Evolutionary conservation across 2,329 filamentous ascomycete species (phyloP).

Genomic region (Fonsecaea pedrosoi): DNA sequence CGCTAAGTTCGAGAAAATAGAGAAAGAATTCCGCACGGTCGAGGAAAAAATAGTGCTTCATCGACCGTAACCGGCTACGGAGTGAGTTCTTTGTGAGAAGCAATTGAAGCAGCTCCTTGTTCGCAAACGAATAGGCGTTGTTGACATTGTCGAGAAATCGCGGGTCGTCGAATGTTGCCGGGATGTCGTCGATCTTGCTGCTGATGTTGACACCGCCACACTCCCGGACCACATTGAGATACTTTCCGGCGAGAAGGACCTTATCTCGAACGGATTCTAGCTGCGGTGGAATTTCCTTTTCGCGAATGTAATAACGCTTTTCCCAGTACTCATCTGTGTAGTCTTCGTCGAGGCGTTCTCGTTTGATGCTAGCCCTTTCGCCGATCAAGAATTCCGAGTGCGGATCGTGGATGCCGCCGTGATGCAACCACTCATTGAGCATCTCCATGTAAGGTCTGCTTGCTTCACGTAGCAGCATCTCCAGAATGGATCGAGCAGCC

Average conservation of each 20-base stretch:
- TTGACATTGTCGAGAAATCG: conserved; percentile 96
- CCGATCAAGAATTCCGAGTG: conserved; percentile 94
- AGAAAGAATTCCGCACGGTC: conserved; percentile 98
- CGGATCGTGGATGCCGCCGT: conserved; percentile 91
- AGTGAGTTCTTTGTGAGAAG: conserved; percentile 92
- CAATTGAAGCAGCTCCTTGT: conserved; percentile 87
- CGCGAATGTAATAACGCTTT: conserved; percentile 91
- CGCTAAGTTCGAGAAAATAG: conserved; percentile 91
- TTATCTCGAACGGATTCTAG: conserved; percentile 91
- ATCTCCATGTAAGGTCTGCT: conserved; percentile 96
- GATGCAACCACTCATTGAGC: conserved; percentile 98
- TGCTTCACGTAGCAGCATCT: conserved; percentile 81
- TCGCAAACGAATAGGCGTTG: conserved; percentile 91
- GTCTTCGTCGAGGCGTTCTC: conserved; percentile 89
- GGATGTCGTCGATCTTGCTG: conserved; percentile 82
- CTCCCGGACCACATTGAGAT: conserved; percentile 95
- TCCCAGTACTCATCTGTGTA: conserved; percentile 99
- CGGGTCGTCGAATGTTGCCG: conserved; percentile 86
- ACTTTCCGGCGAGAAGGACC: conserved; percentile 93
- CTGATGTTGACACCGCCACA: conserved; percentile 95
- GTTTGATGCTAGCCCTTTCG: conserved; percentile 91
- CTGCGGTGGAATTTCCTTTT: conserved; percentile 89
- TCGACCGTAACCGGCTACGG: conserved; percentile 81
- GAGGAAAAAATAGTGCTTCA: conserved; percentile 99
- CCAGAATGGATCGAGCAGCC: conserved; percentile 80